Base-by-base conservation (phyloP, 345 rosid species). In the Raphanus raphanistrum region DNA sequence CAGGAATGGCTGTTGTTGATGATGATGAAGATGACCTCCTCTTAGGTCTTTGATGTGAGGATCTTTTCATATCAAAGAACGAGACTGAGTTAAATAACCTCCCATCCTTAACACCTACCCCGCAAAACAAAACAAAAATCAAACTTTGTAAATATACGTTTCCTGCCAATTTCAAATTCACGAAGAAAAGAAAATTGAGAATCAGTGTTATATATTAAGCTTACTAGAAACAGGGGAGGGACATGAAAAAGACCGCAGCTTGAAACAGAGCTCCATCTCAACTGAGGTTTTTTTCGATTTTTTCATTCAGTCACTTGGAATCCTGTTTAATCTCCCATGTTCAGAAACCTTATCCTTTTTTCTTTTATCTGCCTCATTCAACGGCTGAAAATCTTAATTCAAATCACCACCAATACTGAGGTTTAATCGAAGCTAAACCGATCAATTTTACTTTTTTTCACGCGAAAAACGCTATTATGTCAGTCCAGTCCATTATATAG, bases 211-310 rank as follows among this genome's bases (percentile, higher is more conserved):
- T 68, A 52, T 79, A 29, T 61, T 16, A 1, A 80, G 17, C 76
- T 65, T 75, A 80, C 83, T 6, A 17, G 75, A 69, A 35, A 73
- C 66, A 6, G 82, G 70, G 31, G 76, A 29, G 8, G 72, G 73
- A 13, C 48, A 60, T 7, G 76, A 70, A 80, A 70, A 70, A 70
- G 32, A 70, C 65, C 28, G 79, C 6, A 80, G 35, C 76, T 80
- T 80, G 76, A 75, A 6, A 70, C 76, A 11, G 26, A 80, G 79
- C 64, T 80, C 79, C 83, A 80, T 80, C 48, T 63, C 65, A 64
- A 52, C 60, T 35, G 45, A 63, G 67, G 0, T 21, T 63, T 4
- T 13, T 63, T 36, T 62, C 66, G 57, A 38, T 62, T 33, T 48
- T 16, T 33, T 77, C 60, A 67, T 68, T 57, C 57, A 28, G 26